Evolutionary conservation across 2,329 filamentous ascomycete species (phyloP).

Genomic region (Talaromyces sp.): DNA sequence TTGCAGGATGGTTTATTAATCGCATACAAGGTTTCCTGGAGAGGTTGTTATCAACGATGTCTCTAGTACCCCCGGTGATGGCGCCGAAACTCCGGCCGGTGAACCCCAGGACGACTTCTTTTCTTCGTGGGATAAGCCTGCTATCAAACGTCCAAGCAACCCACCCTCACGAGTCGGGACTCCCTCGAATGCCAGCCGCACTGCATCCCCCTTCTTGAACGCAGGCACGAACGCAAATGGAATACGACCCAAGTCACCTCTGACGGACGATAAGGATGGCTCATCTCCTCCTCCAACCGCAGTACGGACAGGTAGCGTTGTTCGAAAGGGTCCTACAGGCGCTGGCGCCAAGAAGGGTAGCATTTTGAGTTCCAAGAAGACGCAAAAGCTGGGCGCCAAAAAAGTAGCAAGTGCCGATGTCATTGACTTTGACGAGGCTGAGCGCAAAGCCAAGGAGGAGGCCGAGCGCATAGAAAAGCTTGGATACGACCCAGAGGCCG

Average conservation of each 20-base stretch:
- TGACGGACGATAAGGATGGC: constrained; percentile 56
- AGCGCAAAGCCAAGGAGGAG: constrained; percentile 96
- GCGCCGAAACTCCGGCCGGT: constrained; percentile 69
- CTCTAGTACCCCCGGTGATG: constrained; percentile 57
- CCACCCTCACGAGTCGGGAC: constrained; percentile 86
- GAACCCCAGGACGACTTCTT: constrained; percentile 93
- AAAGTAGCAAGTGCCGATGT: constrained; percentile 70
- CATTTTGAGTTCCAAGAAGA: constrained; percentile 81
- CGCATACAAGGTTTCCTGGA: constrained; percentile 63
- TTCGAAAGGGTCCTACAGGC: constrained; percentile 66
- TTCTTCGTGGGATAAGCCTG: constrained; percentile 96
- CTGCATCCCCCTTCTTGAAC: constrained; percentile 84
- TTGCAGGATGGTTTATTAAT: constrained; percentile 16
- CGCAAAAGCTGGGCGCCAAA: constrained; percentile 81
- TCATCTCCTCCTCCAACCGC: constrained; percentile 55
- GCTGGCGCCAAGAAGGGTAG: constrained; percentile 73
- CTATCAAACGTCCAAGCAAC: constrained; percentile 93
- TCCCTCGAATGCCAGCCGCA: constrained; percentile 73
- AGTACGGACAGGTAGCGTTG: constrained; percentile 71
- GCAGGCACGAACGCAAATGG: constrained; percentile 63
- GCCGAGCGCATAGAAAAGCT: constrained; percentile 93
- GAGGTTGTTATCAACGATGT: constrained; percentile 77
- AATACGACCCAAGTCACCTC: constrained; percentile 75
- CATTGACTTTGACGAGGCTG: constrained; percentile 95
- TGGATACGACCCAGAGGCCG: constrained; percentile 90